Percentiles rank a stretch among this genome's conserved stretches.
Evolutionary conservation across 345 rosid species (phyloP).

Genomic region (Gossypium rotundifolium): DNA sequence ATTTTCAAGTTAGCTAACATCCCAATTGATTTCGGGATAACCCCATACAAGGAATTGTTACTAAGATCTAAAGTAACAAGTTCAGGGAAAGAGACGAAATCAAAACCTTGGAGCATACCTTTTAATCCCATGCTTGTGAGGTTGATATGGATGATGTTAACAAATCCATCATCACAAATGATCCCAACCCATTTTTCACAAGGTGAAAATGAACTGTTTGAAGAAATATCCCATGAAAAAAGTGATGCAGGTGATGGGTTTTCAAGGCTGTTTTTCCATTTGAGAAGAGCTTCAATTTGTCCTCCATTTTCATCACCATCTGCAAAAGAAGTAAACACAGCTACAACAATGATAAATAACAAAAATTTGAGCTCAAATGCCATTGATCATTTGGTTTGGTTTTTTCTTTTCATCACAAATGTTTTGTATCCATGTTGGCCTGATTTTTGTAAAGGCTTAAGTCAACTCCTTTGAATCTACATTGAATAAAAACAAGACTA

Average conservation of each 20-base stretch:
- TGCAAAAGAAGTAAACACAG: not conserved
- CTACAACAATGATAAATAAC: not conserved
- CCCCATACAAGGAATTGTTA: conserved; percentile 7
- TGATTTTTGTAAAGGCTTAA: not conserved
- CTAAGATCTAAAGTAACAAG: conserved; percentile 10
- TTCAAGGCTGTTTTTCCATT: conserved; percentile 20
- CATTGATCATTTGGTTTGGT: not conserved
- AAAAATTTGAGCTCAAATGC: not conserved
- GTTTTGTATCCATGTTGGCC: not conserved
- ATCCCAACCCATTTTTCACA: conserved; percentile 7
- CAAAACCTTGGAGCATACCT: conserved; percentile 15
- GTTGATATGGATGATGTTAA: not conserved
- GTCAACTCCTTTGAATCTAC: too few species aligned
- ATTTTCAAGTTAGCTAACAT: not conserved
- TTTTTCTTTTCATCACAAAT: not conserved
- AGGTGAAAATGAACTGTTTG: not conserved
- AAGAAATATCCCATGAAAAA: conserved; percentile 9
- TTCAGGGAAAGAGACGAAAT: conserved; percentile 11
- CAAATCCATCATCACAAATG: not conserved
- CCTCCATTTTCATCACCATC: not conserved
- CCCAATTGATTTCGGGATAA: not conserved
- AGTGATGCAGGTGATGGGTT: not conserved
- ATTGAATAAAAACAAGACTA: too few species aligned
- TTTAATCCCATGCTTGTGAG: not conserved
- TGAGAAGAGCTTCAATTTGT: conserved; percentile 12